Evolutionary conservation across 257 asterid genomes (phyloP).

Genomic region (Galeopsis tetrahit): DNA sequence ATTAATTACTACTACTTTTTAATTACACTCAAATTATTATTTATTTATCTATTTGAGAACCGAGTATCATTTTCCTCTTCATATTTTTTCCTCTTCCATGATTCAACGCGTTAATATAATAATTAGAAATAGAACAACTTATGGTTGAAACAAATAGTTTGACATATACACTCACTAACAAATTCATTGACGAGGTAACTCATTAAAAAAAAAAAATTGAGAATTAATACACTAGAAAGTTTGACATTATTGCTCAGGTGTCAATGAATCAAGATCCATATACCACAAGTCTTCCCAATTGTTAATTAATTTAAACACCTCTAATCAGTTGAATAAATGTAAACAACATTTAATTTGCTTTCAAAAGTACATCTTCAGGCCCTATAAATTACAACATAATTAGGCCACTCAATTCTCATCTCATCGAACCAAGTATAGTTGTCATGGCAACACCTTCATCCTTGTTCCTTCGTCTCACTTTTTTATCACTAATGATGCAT

Average conservation of each 20-base stretch:
- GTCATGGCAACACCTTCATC: slow-evolving; percentile 12
- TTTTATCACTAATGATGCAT: not conserved
- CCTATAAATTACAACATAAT: not conserved
- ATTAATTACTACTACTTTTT: too few relatives aligned
- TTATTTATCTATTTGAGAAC: too few relatives aligned
- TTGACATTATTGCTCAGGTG: not conserved
- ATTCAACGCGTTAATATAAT: too few relatives aligned
- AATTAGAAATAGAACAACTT: too few relatives aligned
- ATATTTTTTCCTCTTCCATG: too few relatives aligned
- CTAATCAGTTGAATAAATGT: too few relatives aligned
- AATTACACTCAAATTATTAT: too few relatives aligned
- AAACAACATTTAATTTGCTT: too few relatives aligned
- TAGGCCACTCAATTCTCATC: not conserved
- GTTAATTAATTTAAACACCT: too few relatives aligned
- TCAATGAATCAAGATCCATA: not conserved
- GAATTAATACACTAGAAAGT: not conserved
- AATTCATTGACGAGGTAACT: not conserved
- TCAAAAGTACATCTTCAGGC: too few relatives aligned
- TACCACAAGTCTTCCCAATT: not conserved
- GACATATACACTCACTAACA: not conserved
- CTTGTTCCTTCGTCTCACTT: not conserved
- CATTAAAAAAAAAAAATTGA: not conserved
- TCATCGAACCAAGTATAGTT: not conserved
- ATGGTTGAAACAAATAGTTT: not conserved
- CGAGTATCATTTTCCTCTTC: too few relatives aligned